These are phyloP conservation scores for Apophysomyces ossiformis DNA, from an alignment of 371 early-diverging fungal species.

Conservation along the genomic window DNA sequence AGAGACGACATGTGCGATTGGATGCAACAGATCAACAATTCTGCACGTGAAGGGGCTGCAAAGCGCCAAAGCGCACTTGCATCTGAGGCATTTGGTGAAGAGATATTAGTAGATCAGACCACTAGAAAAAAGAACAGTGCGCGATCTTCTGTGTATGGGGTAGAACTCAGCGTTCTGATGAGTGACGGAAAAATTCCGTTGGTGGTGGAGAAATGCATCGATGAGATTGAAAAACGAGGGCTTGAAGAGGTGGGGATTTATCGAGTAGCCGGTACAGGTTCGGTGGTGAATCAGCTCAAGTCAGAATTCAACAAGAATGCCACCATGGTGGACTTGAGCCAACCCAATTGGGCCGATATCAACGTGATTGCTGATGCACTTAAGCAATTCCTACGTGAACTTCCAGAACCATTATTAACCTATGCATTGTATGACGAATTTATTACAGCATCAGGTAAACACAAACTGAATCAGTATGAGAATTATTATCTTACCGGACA, in stretches of 20 bases:
- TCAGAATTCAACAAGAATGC: conserved; percentile 64
- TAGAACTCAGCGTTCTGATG: conserved; percentile 66
- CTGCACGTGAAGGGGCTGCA: conserved; percentile 77
- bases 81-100: conserved; percentile 29
- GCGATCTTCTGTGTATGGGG: conserved; percentile 62
- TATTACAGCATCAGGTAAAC: conserved; percentile 78
- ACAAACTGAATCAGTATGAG: not conserved
- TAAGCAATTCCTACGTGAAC: conserved; percentile 91
- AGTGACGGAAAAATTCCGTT: conserved; percentile 60
- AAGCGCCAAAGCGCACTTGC: conserved; percentile 59
- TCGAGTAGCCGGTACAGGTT: conserved; percentile 76
- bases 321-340: conserved; percentile 59
- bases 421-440: conserved; percentile 82
- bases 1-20: conserved; percentile 79
- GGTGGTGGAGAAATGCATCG: conserved; percentile 72
- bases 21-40: conserved; percentile 73
- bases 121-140: not conserved
- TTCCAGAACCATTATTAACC: conserved; percentile 93
- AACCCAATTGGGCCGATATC: conserved; percentile 79
- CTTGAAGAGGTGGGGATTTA: conserved; percentile 87
- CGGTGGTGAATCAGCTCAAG: conserved; percentile 66
- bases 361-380: conserved; percentile 89
- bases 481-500: not conserved
- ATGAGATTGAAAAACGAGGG: conserved; percentile 79
- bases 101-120: conserved; percentile 11